Evolutionary conservation across 352 stramenopile genomes (phyloP), one percentile per base, ranked within the genome.

Genomic region (Phytophthora niederhauseri): DNA sequence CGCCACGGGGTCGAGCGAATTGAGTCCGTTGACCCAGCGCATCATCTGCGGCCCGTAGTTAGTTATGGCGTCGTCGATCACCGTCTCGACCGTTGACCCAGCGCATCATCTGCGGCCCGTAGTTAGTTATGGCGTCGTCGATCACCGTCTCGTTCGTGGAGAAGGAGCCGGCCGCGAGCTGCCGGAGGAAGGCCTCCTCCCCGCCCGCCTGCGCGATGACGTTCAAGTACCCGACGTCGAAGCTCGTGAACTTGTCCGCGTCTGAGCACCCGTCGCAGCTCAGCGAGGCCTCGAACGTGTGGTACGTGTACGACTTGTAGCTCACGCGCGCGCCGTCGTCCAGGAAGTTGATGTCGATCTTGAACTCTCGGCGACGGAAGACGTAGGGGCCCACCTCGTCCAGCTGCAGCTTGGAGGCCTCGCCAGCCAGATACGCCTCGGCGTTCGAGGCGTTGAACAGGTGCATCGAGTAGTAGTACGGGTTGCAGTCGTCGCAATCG

Each of bases 11-110:
- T 94, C 61, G 52, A 92, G 75, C 61, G 85, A 94, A 70, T 94
- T 94, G 70, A 92, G 79, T 0, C 84, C 85, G 57, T 92, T 92
- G n/a, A 90, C 66, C 82, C 80, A 92, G 46, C 76, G 76, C 84
- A 93, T 91, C 65, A 93, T 85, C 61, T 85, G 77, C 49, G 64
- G 28, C 17, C 76, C 76, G 68, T 89, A 84, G 34, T 67, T 62
- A 0, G 61, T 34, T 31, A 90, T 73, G 19, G 78, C 69, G 1
- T 69, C 60, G 2, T 50, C 59, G 43, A 77, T 70, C 9, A 74
- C 48, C 3, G 68, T 64, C 28, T 57, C 64, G 20, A 0, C 84
- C 85, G 57, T 92, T 92, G n/a, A 90, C 66, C 82, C 80, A 92
- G 46, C 76, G 76, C 84, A 93, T 91, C 65, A 93, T 85, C 61